A percentile compares a stretch with the other conserved stretches of the same genome.
phyloP scores from a whole-genome alignment of 805 yeast genomes.

The Starmerella scarabaei region DNA sequence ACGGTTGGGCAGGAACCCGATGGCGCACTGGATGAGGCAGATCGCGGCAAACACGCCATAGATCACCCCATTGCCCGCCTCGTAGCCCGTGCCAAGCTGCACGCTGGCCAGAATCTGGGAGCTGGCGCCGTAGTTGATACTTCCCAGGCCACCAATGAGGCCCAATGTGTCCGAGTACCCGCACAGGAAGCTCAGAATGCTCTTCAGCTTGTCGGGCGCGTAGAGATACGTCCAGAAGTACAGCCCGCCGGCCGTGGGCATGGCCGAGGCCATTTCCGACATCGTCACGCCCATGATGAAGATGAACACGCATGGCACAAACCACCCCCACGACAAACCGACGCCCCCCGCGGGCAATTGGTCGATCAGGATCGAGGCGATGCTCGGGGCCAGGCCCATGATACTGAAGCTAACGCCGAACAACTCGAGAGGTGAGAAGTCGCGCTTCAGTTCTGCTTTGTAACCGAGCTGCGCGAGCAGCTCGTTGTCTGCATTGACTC shows the following conservation, averaged over 20 bases:
- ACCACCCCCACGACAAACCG: conserved; percentile 65
- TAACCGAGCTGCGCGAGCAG: conserved; percentile 45
- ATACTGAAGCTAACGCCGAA: conserved; percentile 62
- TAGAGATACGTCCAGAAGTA: conserved; percentile 58
- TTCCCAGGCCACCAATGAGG: conserved; percentile 50
- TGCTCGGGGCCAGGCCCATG: conserved; percentile 52
- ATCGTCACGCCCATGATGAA: conserved; percentile 45
- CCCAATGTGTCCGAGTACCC: conserved; percentile 61
- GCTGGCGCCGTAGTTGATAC: conserved; percentile 59
- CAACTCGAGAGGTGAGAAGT: conserved; percentile 47
- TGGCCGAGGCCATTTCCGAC: conserved; percentile 54
- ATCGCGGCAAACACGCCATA: conserved; percentile 60
- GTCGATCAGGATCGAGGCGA: conserved; percentile 40
- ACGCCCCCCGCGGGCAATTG: conserved; percentile 53
- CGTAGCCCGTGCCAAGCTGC: conserved; percentile 35
- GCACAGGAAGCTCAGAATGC: conserved; percentile 46
- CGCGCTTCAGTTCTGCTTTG: conserved; percentile 52
- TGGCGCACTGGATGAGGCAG: conserved; percentile 37
- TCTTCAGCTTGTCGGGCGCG: conserved; percentile 39
- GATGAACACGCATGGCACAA: conserved; percentile 43
- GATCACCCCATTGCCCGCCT: conserved; percentile 38
- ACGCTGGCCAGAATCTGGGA: conserved; percentile 36
- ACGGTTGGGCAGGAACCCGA: conserved; percentile 46
- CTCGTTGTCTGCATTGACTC: conserved; percentile 22
- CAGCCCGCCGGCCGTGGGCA: conserved; percentile 67